Evolutionary conservation across 768 basidiomycete species (phyloP).

Genomic region (Suillus bovinus): DNA sequence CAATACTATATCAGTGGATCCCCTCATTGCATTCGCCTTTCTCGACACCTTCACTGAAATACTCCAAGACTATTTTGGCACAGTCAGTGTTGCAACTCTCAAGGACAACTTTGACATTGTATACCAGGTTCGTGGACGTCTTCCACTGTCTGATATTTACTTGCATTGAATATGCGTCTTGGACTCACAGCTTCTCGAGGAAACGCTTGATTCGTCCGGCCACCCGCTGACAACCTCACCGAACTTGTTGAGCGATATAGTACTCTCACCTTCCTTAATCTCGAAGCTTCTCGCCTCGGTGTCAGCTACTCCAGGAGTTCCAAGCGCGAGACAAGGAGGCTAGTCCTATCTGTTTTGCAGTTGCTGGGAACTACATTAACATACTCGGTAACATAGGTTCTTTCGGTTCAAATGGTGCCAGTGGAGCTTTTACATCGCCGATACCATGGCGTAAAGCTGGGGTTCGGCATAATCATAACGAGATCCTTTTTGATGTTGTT

Average conservation of each 20-base stretch:
- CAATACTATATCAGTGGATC: slow-evolving; percentile 63
- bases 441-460: slow-evolving; percentile 93
- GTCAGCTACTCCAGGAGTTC: slow-evolving; percentile 25
- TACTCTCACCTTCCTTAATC: slow-evolving; percentile 86
- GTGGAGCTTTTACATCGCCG: slow-evolving; percentile 75
- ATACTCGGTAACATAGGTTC: slow-evolving; percentile 19
- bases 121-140: slow-evolving; percentile 66
- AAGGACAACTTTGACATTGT: slow-evolving; percentile 95
- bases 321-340: slow-evolving; percentile 31
- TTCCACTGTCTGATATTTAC: background rate
- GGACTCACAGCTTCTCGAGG: slow-evolving; percentile 76
- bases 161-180: background rate
- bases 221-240: slow-evolving; percentile 90
- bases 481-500: slow-evolving; percentile 89
- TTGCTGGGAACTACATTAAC: background rate
- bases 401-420: slow-evolving; percentile 37
- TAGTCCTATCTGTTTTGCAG: background rate
- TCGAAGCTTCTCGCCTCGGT: slow-evolving; percentile 59
- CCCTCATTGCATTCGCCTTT: slow-evolving; percentile 87
- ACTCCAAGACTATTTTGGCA: slow-evolving; percentile 83
- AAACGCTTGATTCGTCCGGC: slow-evolving; percentile 92
- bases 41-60: slow-evolving; percentile 84
- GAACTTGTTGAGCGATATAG: slow-evolving; percentile 90
- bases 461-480: slow-evolving; percentile 81
- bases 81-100: slow-evolving; percentile 74